Conservation (phyloP, 306 rosid genomes). For the Vigna unguiculata region DNA sequence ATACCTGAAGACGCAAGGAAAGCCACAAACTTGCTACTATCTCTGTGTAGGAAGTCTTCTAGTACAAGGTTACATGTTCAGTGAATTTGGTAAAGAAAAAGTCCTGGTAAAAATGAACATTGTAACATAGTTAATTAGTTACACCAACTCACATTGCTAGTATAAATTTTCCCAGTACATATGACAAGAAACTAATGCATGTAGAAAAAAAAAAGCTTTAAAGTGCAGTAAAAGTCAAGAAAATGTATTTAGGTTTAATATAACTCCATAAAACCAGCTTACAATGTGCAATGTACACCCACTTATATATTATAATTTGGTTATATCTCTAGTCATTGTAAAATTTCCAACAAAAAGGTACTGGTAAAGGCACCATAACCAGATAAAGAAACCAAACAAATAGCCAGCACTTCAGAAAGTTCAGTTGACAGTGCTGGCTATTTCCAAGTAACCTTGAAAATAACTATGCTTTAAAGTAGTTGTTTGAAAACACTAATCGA, state of each 20-base stretch:
- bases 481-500: neutral
- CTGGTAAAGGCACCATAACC: neutral
- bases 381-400: neutral
- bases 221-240: conserved; percentile 14
- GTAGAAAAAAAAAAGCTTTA: neutral
- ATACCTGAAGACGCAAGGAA: conserved; percentile 91
- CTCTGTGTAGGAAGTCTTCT: conserved; percentile 94
- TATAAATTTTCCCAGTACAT: conserved; percentile 1
- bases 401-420: neutral
- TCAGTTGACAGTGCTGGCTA: neutral
- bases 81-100: conserved; percentile 74
- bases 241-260: neutral
- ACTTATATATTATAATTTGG: too few species aligned
- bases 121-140: conserved; percentile 34
- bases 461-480: neutral
- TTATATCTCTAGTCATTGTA: too few species aligned
- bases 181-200: conserved; percentile 34
- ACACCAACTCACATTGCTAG: conserved; percentile 15
- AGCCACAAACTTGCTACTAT: conserved; percentile 95
- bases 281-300: too few species aligned
- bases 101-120: conserved; percentile 61
- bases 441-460: neutral
- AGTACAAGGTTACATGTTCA: conserved; percentile 72
- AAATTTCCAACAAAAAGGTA: neutral
- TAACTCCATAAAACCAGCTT: too few species aligned